phyloP scores from a whole-genome alignment of 495 filamentous ascomycete genomes.

The Friedmanniomyces simplex region DNA sequence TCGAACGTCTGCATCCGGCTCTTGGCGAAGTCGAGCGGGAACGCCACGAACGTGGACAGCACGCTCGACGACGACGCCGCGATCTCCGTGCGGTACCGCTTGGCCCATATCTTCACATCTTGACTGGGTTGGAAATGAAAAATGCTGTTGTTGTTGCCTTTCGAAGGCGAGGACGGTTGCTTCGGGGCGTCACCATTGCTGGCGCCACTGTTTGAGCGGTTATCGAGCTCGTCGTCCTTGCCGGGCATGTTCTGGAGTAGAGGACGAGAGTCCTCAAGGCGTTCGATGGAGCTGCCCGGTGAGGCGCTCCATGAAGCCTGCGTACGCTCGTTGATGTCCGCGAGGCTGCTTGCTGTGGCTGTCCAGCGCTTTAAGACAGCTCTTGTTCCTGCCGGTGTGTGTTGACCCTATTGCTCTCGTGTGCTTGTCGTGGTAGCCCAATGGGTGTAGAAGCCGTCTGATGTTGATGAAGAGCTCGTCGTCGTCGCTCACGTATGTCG shows the following conservation, averaged over 20 bases:
- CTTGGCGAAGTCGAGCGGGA: constrained; percentile 76
- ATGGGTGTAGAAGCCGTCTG: background rate
- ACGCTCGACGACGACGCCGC: constrained; percentile 65
- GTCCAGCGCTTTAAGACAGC: background rate
- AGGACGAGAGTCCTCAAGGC: constrained; percentile 15
- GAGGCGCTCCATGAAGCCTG: constrained; percentile 23
- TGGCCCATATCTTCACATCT: constrained; percentile 52
- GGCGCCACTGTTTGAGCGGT: constrained; percentile 1
- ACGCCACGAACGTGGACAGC: constrained; percentile 61
- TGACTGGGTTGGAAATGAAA: constrained; percentile 23
- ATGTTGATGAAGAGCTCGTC: background rate
- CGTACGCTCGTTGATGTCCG: constrained; percentile 6
- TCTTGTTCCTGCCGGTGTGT: background rate
- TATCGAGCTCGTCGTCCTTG: background rate
- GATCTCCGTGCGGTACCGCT: constrained; percentile 68
- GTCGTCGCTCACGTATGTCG: background rate
- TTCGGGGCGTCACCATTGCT: background rate
- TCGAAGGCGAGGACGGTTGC: background rate
- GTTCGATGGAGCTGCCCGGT: constrained; percentile 16
- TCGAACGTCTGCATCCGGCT: constrained; percentile 67
- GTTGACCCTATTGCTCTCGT: background rate
- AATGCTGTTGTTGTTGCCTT: constrained; percentile 7
- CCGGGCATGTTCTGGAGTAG: constrained; percentile 12
- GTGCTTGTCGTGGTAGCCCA: background rate
- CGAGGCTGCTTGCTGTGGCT: constrained; percentile 1